These are phyloP conservation scores for Hypomontagnella monticulosa DNA, from an alignment of 495 filamentous ascomycete species.

Conservation along the genomic window DNA sequence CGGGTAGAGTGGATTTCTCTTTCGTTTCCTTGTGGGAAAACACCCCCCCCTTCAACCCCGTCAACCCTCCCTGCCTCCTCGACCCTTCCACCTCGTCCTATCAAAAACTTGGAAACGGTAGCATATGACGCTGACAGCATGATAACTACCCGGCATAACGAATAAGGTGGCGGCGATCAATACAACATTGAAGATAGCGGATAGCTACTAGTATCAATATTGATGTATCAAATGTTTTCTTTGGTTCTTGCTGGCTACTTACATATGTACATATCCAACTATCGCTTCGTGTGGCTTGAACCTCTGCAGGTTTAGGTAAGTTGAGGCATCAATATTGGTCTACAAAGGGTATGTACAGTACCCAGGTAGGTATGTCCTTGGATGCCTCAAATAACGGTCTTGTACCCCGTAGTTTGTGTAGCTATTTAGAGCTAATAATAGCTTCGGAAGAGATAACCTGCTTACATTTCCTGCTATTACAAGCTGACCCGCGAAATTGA, in stretches of 20 bases:
- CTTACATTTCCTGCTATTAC: not conserved
- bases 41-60: not conserved
- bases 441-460: constrained; percentile 10
- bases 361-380: too few relatives aligned
- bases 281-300: constrained; percentile 14
- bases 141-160: constrained; percentile 18
- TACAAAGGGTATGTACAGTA: too few relatives aligned
- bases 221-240: not conserved
- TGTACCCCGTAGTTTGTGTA: constrained; percentile 4
- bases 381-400: constrained; percentile 5
- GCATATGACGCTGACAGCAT: constrained; percentile 42
- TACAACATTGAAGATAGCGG: not conserved
- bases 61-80: constrained; percentile 1
- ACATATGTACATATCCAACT: constrained; percentile 1
- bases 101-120: constrained; percentile 38
- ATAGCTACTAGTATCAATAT: not conserved
- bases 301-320: not conserved
- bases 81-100: constrained; percentile 23
- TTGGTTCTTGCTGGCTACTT: not conserved
- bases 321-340: too few relatives aligned
- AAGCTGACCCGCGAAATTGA: not conserved
- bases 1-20: constrained; percentile 24
- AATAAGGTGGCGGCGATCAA: constrained; percentile 32
- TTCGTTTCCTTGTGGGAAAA: constrained; percentile 14
- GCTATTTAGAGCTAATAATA: constrained; percentile 30